Percentiles rank a stretch among this genome's conserved stretches.
These are phyloP conservation scores for Calonectria crousiana DNA, from an alignment of 2,329 filamentous ascomycete species.

Conservation along the genomic window DNA sequence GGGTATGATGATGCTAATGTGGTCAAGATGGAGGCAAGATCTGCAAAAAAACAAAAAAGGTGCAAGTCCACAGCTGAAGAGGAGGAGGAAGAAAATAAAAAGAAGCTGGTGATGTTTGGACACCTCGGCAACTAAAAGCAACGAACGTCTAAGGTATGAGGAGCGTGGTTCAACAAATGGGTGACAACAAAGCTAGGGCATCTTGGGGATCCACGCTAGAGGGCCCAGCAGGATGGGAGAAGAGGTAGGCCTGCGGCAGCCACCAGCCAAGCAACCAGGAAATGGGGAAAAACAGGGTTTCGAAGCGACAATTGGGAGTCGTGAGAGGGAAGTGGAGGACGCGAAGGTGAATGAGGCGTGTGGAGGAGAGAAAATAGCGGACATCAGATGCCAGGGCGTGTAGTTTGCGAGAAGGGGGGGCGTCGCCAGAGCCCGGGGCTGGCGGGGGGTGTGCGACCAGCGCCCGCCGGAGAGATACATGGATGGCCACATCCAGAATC, in stretches of 20 bases:
- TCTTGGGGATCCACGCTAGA: slow-evolving; percentile 35
- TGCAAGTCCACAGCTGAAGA: neutral
- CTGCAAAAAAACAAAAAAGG: too few species aligned
- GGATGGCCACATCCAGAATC: slow-evolving; percentile 26
- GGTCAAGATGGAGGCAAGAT: neutral
- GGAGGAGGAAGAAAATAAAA: neutral
- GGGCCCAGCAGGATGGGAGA: slow-evolving; percentile 35
- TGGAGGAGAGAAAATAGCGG: slow-evolving; percentile 29
- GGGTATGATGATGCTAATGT: neutral
- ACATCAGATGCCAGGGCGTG: slow-evolving; percentile 39
- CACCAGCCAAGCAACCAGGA: slow-evolving; percentile 37
- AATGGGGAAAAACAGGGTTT: slow-evolving; percentile 34
- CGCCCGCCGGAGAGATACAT: slow-evolving; percentile 29
- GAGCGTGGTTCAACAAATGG: slow-evolving; percentile 15
- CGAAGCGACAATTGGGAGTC: slow-evolving; percentile 36
- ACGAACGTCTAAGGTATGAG: slow-evolving; percentile 17
- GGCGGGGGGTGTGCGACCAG: slow-evolving; percentile 28
- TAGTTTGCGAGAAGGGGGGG: slow-evolving; percentile 31
- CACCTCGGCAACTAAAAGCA: slow-evolving; percentile 15
- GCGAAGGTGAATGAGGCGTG: slow-evolving; percentile 33
- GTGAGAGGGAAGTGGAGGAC: slow-evolving; percentile 35
- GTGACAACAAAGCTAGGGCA: slow-evolving; percentile 30
- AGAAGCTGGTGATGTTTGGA: neutral
- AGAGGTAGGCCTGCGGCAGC: slow-evolving; percentile 38
- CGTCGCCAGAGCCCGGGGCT: slow-evolving; percentile 32